A percentile compares a stretch with the other conserved stretches of the same genome.
phyloP scores from a whole-genome alignment of 2,329 filamentous ascomycete species.

The Pyricularia grisea region DNA sequence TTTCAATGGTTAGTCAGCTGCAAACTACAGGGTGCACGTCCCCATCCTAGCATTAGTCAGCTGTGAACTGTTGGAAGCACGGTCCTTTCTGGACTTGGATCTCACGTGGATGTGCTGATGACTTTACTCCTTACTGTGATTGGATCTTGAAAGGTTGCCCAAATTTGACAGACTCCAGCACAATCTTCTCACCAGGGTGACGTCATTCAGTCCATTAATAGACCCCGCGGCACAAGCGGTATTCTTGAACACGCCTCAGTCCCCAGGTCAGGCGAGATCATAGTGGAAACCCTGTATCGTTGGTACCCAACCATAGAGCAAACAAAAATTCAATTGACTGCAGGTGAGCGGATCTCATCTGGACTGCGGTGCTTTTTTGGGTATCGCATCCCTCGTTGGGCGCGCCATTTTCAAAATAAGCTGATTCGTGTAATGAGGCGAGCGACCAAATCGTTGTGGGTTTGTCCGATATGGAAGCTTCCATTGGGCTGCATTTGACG shows the following conservation, averaged over 20 bases:
- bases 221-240: too few species aligned
- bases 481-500: neutral
- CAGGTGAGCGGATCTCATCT: neutral
- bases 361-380: neutral
- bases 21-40: neutral
- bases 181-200: neutral
- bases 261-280: neutral
- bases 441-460: neutral
- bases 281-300: neutral
- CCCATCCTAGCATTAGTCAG: neutral
- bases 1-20: neutral
- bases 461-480: neutral
- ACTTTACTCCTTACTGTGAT: neutral
- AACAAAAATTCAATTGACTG: neutral
- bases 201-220: neutral
- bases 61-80: neutral
- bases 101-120: neutral
- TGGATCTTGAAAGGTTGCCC: neutral
- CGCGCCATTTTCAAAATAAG: neutral
- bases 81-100: neutral
- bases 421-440: neutral
- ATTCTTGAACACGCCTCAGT: neutral
- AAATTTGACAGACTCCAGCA: neutral
- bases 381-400: neutral
- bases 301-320: neutral